These are phyloP conservation scores for Pythium brachiatum DNA, from an alignment of 352 stramenopile genomes.

Conservation along the genomic window DNA sequence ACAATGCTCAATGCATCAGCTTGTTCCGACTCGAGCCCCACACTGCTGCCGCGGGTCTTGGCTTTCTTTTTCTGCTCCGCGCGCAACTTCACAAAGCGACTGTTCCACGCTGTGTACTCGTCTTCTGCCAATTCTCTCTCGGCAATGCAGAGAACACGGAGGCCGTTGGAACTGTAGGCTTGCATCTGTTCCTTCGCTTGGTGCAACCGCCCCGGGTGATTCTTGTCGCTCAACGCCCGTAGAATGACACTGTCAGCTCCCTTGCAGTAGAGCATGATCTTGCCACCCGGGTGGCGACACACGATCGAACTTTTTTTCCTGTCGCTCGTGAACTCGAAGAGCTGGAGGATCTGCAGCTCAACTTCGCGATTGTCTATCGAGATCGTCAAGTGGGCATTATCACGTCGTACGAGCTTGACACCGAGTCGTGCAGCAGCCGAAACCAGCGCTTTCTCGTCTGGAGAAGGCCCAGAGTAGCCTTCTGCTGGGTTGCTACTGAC, in stretches of 20 bases:
- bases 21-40: neutral
- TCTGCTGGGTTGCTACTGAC: constrained; percentile 3
- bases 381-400: constrained; percentile 16
- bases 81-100: neutral
- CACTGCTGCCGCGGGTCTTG: neutral
- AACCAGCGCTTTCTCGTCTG: constrained; percentile 73
- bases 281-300: constrained; percentile 32
- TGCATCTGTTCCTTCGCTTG: constrained; percentile 48
- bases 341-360: constrained; percentile 46
- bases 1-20: constrained; percentile 37
- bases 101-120: constrained; percentile 55
- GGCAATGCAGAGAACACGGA: constrained; percentile 74
- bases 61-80: constrained; percentile 6
- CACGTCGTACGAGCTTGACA: constrained; percentile 35
- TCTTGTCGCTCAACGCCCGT: constrained; percentile 32
- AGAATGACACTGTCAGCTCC: constrained; percentile 90
- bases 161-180: constrained; percentile 49
- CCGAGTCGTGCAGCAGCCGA: constrained; percentile 45
- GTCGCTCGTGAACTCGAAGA: constrained; percentile 63
- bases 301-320: constrained; percentile 70
- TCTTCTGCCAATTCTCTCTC: constrained; percentile 46
- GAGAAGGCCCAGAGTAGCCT: constrained; percentile 78
- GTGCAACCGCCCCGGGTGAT: constrained; percentile 24
- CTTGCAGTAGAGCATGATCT: constrained; percentile 64
- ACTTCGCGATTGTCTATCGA: constrained; percentile 31